Evolutionary conservation across 1,139 yeast genomes (phyloP), one percentile per base, ranked within the genome.

Genomic region (Waltiozyma sp.): DNA sequence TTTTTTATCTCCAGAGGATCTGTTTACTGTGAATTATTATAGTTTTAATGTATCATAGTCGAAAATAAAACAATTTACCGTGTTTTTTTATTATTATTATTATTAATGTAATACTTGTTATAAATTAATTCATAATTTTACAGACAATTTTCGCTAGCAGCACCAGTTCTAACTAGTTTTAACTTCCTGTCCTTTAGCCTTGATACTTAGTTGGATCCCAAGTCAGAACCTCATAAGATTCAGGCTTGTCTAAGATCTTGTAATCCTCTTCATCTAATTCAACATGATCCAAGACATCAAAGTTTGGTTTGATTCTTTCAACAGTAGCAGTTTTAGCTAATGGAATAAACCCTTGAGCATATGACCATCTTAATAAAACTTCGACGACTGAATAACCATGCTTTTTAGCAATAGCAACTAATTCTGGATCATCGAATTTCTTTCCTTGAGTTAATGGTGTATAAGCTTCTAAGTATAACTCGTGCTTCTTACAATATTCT

Each of bases 321-420:
- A 67, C 58, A 3, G 76, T 78, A 39, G 70, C 70, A 2, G 88
- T 71, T 61, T 84, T 84, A 19, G 83, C 91, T 50, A 85, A 68
- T n/a, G 84, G 86, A 40, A 82, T 69, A 53, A 76, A 77, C 0
- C 86, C 86, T 39, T 47, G 49, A 10, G 43, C 45, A 24, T 37
- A 56, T 3, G 69, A 59, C 77, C 77, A 73, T 41, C 64, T 60
- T 15, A 70, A 48, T 43, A 72, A 56, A 19, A 70, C 61, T 45
- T 71, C 73, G 16, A 69, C 72, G 2, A 70, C 60, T 4, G 65
- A 49, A 39, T 59, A 62, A 14, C 53, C 49, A 44, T 69, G 65
- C 49, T 64, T 64, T 39, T 60, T 49, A 39, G 72, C 69, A 35
- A 70, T 47, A 13, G 47, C 59, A 39, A 61, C 52, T 45, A 79